Evolutionary conservation across 1,284 basidiomycete species (phyloP).

Genomic region (Apiotrichum gracile): DNA sequence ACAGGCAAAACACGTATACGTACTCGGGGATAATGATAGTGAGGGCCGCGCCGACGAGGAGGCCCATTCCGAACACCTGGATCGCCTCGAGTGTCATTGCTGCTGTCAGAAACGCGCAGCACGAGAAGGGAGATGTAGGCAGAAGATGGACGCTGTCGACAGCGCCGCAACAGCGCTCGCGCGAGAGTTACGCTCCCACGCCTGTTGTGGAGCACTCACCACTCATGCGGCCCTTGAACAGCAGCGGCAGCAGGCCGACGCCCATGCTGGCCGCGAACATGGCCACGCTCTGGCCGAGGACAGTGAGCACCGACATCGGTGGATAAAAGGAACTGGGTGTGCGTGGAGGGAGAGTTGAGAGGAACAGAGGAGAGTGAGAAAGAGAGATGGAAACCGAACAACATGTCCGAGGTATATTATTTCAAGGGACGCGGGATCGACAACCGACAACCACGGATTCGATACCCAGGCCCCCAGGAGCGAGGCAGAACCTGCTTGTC

Average conservation of each 20-base stretch:
- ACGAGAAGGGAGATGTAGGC: not conserved
- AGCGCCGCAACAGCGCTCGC: no score
- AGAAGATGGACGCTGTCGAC: not conserved
- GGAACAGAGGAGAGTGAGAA: no score
- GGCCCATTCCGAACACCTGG: conserved; percentile 68
- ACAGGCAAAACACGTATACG: conserved; percentile 37
- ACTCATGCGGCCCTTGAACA: conserved; percentile 57
- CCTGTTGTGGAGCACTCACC: conserved; percentile 53
- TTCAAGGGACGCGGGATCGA: no score
- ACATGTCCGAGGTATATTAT: no score
- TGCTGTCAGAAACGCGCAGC: not conserved
- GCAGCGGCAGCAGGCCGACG: conserved; percentile 67
- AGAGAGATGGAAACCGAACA: no score
- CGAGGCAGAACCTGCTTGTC: no score
- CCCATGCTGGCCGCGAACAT: conserved; percentile 67
- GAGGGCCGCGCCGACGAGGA: conserved; percentile 79
- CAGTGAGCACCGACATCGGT: conserved; percentile 44
- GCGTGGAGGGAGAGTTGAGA: not conserved
- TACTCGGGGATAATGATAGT: conserved; percentile 89
- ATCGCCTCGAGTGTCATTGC: conserved; percentile 59
- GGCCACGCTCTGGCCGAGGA: conserved; percentile 60
- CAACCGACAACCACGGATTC: no score
- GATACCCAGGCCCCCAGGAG: no score
- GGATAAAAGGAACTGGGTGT: not conserved
- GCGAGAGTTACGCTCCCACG: not conserved